Evolutionary conservation across 73 alveolate species (phyloP).

Genomic region (Paramecium caudatum): DNA sequence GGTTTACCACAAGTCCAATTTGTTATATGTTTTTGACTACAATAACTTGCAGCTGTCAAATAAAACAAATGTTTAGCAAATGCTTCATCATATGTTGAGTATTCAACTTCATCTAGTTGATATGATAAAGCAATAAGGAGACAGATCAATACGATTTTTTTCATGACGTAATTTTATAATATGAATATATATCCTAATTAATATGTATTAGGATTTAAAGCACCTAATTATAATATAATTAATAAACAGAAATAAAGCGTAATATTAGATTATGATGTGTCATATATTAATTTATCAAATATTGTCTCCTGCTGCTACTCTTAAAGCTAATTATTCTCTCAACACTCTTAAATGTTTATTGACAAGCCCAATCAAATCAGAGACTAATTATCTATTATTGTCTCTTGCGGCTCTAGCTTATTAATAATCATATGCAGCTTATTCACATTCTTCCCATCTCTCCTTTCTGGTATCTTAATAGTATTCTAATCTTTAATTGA

Average conservation of each 20-base stretch:
- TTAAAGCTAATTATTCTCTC: conserved; percentile 51
- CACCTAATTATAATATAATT: no score
- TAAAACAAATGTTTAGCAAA: conserved; percentile 35
- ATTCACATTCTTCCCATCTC: conserved; percentile 55
- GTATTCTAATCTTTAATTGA: conserved; percentile 39
- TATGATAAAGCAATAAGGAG: conserved; percentile 13
- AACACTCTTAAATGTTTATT: conserved; percentile 54
- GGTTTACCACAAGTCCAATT: conserved; percentile 76
- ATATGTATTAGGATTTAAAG: no score
- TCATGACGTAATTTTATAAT: conserved; percentile 56
- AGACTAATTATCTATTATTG: conserved; percentile 40
- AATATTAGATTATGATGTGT: no score
- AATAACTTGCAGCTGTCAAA: conserved; percentile 62
- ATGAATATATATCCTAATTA: background rate
- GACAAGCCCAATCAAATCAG: conserved; percentile 61
- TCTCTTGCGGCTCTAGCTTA: conserved; percentile 59
- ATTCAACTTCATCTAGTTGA: conserved; percentile 25
- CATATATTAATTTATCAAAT: background rate
- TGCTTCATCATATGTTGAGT: conserved; percentile 3
- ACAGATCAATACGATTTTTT: background rate
- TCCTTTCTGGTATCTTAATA: conserved; percentile 26
- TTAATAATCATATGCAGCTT: conserved; percentile 65
- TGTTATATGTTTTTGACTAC: conserved; percentile 28
- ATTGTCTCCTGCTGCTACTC: conserved; percentile 65
- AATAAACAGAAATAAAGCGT: no score